Percentiles rank a stretch among this genome's conserved stretches.
Conservation (phyloP, 768 basidiomycete species). For the Suillus occidentalis region DNA sequence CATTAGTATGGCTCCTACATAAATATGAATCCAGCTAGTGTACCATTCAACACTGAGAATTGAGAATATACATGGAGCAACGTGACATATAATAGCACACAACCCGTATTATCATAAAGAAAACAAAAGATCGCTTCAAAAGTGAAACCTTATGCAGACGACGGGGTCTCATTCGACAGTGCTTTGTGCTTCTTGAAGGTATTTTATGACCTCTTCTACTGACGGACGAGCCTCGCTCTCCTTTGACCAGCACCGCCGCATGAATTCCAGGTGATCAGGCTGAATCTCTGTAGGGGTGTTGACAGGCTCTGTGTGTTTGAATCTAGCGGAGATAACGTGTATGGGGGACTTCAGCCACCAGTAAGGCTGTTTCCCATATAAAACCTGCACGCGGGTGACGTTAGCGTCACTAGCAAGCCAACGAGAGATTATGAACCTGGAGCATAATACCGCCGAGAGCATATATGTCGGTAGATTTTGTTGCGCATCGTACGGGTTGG, state of each 20-base stretch:
- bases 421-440: slow-evolving; percentile 11
- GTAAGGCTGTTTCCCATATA: slow-evolving; percentile 25
- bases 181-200: neutral
- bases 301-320: slow-evolving; percentile 15
- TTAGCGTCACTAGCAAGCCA: neutral
- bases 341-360: slow-evolving; percentile 22
- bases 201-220: neutral
- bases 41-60: neutral
- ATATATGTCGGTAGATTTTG: slow-evolving; percentile 18
- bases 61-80: neutral
- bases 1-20: neutral
- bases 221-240: slow-evolving; percentile 7
- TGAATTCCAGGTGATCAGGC: slow-evolving; percentile 19
- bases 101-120: neutral
- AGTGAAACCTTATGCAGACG: neutral
- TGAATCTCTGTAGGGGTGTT: slow-evolving; percentile 7
- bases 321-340: slow-evolving; percentile 23
- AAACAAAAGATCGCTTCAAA: neutral
- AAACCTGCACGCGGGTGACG: slow-evolving; percentile 20
- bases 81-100: neutral
- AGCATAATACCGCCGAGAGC: slow-evolving; percentile 23
- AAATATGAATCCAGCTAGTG: neutral
- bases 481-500: slow-evolving; percentile 8
- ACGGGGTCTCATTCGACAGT: neutral
- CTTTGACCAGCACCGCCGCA: slow-evolving; percentile 28